These are phyloP conservation scores for Solanum sejunctum DNA, from an alignment of 257 asterid genomes.

Conservation along the genomic window DNA sequence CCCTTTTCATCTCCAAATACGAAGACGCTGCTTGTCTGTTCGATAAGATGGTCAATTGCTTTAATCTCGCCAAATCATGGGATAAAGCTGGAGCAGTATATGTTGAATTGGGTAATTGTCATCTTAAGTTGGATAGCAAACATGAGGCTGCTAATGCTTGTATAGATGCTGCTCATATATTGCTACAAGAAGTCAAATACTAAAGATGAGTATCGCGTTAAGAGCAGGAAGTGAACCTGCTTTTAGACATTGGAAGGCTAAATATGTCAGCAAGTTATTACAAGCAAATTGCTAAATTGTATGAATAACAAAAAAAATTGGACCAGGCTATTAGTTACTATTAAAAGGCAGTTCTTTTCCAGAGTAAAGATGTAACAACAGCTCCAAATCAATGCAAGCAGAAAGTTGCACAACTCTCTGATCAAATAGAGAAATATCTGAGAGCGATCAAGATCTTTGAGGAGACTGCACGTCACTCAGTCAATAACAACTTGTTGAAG, in stretches of 20 bases:
- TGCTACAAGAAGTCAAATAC: slow-evolving; percentile 65
- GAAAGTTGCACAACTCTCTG: slow-evolving; percentile 84
- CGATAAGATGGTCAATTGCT: slow-evolving; percentile 77
- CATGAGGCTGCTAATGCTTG: slow-evolving; percentile 87
- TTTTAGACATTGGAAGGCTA: slow-evolving; percentile 91
- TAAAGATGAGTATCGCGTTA: slow-evolving; percentile 68
- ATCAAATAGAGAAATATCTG: slow-evolving; percentile 75
- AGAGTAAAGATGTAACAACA: slow-evolving; percentile 70
- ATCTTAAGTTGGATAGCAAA: slow-evolving; percentile 87
- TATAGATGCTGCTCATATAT: slow-evolving; percentile 74
- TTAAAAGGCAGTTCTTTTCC: slow-evolving; percentile 81
- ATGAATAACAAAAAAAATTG: slow-evolving; percentile 75
- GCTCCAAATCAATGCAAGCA: slow-evolving; percentile 92
- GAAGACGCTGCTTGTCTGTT: slow-evolving; percentile 84
- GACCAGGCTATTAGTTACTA: slow-evolving; percentile 71
- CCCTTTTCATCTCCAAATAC: slow-evolving; percentile 56
- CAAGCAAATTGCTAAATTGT: slow-evolving; percentile 93
- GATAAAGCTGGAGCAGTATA: slow-evolving; percentile 85
- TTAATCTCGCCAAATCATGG: slow-evolving; percentile 93
- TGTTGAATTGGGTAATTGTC: slow-evolving; percentile 71
- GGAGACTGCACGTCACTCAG: slow-evolving; percentile 80
- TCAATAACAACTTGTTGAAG: slow-evolving; percentile 75
- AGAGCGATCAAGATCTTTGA: slow-evolving; percentile 81
- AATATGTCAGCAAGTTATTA: slow-evolving; percentile 90
- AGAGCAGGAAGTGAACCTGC: slow-evolving; percentile 64